These are phyloP conservation scores for Ganoderma multipileum DNA, from an alignment of 1,284 basidiomycete genomes.

Conservation along the genomic window DNA sequence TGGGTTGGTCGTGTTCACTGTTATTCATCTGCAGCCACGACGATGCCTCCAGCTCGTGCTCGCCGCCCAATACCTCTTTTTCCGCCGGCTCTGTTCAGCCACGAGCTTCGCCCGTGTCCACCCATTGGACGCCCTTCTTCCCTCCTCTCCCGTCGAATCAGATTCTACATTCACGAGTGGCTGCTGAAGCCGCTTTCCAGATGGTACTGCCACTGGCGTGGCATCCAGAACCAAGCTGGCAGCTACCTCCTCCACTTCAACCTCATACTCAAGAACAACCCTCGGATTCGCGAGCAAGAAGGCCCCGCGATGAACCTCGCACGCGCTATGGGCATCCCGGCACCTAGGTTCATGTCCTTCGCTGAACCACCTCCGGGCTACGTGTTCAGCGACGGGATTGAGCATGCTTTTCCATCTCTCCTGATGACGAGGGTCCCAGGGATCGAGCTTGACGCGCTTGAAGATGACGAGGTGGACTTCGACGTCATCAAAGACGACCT, in stretches of 20 bases:
- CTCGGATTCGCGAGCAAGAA: slow-evolving; percentile 25
- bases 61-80: neutral
- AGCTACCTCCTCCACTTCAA: slow-evolving; percentile 15
- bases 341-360: slow-evolving; percentile 26
- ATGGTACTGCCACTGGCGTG: slow-evolving; percentile 6
- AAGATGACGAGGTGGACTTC: slow-evolving; percentile 10
- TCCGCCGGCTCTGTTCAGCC: neutral
- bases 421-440: slow-evolving; percentile 27
- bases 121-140: slow-evolving; percentile 12
- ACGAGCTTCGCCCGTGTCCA: slow-evolving; percentile 10
- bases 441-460: slow-evolving; percentile 3
- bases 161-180: slow-evolving; percentile 21
- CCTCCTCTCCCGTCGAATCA: slow-evolving; percentile 11
- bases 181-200: slow-evolving; percentile 13
- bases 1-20: too few relatives aligned
- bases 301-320: slow-evolving; percentile 27
- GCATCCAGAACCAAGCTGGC: neutral
- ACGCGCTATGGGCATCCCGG: slow-evolving; percentile 28
- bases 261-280: slow-evolving; percentile 14
- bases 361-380: slow-evolving; percentile 10
- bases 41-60: neutral
- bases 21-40: neutral
- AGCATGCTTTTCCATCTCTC: slow-evolving; percentile 16
- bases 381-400: neutral
- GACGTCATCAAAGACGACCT: slow-evolving; percentile 18